Evolutionary conservation across 2,329 filamentous ascomycete species (phyloP), one percentile per base, ranked within the genome.

Genomic region (Phoma sp.): DNA sequence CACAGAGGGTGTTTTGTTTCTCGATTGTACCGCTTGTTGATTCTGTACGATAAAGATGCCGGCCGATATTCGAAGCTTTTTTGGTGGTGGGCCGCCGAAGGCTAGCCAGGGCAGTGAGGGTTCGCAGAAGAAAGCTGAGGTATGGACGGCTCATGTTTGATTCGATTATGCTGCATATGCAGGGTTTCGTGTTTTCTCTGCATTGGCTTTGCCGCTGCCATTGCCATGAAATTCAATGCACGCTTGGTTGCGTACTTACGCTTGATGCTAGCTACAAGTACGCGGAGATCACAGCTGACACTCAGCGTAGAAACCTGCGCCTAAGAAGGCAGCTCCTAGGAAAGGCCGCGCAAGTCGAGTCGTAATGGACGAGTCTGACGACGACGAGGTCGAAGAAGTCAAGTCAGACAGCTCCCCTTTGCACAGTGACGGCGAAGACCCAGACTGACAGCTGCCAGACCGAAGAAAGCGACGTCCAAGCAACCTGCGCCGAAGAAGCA

Each of bases 11-110:
- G 21, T 9, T 19, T 19, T 40, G 3, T 21, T 38, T 22, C 5
- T 21, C 6, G 32, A 35, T 35, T 7, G 3, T 35, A 8, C 15
- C 1, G 32, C n/a, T 8, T 8, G 3, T 41, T 22, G 22, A 22
- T 15, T 25, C 22, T 56, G 53, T 35, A 22, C n/a, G 10, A 43
- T 24, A 17, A 54, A 32, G n/a, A 96, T 96, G 92, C 86, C 92
- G 49, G 72, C 82, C 60, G 94, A 98, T 77, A 98, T 97, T 70
- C 85, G 93, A 71, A 92, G 83, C 67, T 98, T 97, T 78, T 97
- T 98, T 80, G 87, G 89, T 51, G 86, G 89, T 61, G 94, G 92
- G 2, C 52, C 52, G 58, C 92, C 92, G 75, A 81, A 83, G 65
- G 78, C 82, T 78, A 82, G 67, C 64, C 77, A 62, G 71, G 64